Evolutionary conservation across 2,329 filamentous ascomycete genomes (phyloP).

Genomic region (Colletotrichum zoysiae): DNA sequence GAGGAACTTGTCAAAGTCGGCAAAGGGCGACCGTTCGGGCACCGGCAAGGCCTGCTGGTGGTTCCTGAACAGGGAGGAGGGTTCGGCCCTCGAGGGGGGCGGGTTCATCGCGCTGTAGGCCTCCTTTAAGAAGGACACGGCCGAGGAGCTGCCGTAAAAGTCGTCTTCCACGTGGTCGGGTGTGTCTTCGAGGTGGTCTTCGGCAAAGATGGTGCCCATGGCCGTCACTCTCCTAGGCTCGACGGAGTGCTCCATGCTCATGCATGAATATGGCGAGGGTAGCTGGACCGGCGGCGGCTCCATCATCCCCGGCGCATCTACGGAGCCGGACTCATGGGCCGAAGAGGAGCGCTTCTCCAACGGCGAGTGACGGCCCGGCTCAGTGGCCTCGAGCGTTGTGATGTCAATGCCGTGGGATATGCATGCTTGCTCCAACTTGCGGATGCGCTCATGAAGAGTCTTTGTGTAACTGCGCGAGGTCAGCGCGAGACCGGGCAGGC

Average conservation of each 20-base stretch:
- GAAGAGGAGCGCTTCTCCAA: background rate
- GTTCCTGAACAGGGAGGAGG: background rate
- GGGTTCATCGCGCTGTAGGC: conserved; percentile 48
- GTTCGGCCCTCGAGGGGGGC: conserved; percentile 7
- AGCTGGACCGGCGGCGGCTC: background rate
- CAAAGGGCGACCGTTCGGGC: conserved; percentile 37
- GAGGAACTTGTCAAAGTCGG: conserved; percentile 47
- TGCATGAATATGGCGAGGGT: conserved; percentile 9
- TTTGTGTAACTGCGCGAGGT: conserved; percentile 42
- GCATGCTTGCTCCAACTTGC: conserved; percentile 46
- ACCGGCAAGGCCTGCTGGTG: background rate
- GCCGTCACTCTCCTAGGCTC: conserved; percentile 48
- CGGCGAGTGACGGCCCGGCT: background rate
- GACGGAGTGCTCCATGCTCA: conserved; percentile 24
- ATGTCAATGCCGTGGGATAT: conserved; percentile 33
- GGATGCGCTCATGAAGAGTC: conserved; percentile 47
- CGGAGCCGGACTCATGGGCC: background rate
- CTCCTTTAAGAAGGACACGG: conserved; percentile 56
- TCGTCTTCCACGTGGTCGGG: conserved; percentile 41
- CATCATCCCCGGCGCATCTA: background rate
- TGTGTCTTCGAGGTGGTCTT: conserved; percentile 46
- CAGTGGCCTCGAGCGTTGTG: background rate
- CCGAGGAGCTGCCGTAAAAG: conserved; percentile 56
- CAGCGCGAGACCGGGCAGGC: background rate
- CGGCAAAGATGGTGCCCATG: conserved; percentile 54